A percentile compares a stretch with the other conserved stretches of the same genome.
These are phyloP conservation scores for Jamesozyma gamospora DNA, from an alignment of 805 yeast genomes.

Conservation along the genomic window DNA sequence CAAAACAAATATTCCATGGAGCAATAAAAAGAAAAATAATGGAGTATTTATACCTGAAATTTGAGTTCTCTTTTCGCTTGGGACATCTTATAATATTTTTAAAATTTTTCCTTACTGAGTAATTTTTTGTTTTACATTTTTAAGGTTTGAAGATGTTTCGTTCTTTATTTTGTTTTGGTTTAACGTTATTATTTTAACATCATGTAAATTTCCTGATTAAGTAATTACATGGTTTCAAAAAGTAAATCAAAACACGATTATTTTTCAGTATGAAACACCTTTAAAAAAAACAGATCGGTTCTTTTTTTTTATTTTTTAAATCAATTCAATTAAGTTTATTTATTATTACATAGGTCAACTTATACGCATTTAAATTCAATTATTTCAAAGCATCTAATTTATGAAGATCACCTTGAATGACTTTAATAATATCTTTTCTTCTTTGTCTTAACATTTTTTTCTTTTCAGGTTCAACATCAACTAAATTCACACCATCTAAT, in stretches of 20 bases:
- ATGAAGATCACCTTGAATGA: constrained; percentile 50
- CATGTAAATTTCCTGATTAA: constrained; percentile 2
- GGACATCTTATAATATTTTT: too few species aligned
- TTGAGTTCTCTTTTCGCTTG: too few species aligned
- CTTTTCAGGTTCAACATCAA: constrained; percentile 30
- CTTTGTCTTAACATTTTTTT: constrained; percentile 42
- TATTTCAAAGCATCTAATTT: constrained; percentile 36
- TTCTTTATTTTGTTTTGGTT: neutral
- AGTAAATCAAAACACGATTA: neutral
- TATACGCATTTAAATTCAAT: too few species aligned
- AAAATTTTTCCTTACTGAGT: too few species aligned
- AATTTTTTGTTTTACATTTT: too few species aligned
- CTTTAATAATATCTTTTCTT: constrained; percentile 50
- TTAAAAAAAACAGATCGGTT: neutral
- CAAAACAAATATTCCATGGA: too few species aligned
- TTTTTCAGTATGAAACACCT: neutral
- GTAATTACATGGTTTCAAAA: constrained; percentile 4
- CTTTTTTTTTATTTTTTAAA: neutral
- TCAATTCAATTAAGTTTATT: neutral
- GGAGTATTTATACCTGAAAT: too few species aligned
- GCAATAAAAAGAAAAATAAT: too few species aligned
- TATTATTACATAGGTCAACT: neutral
- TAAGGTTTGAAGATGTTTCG: too few species aligned
- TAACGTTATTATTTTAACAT: neutral
- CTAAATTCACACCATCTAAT: constrained; percentile 51